phyloP scores from a whole-genome alignment of 495 filamentous ascomycete genomes.

The Mytilinidion resinicola region DNA sequence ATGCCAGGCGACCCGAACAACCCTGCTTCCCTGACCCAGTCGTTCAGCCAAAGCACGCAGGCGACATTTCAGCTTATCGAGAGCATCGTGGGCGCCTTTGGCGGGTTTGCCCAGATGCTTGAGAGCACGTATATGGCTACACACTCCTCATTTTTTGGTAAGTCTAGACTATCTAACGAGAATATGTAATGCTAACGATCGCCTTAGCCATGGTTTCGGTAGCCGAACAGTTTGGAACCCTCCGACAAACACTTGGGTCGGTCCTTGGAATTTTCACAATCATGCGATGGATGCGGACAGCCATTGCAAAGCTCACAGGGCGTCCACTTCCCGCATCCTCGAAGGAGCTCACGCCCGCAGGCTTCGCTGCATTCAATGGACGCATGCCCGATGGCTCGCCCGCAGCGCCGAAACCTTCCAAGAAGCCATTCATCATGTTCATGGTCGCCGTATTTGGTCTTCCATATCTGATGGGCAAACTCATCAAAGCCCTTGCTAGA shows the following conservation, averaged over 20 bases:
- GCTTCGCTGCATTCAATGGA: slow-evolving; percentile 86
- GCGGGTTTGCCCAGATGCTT: slow-evolving; percentile 98
- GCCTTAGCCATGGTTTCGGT: slow-evolving; percentile 88
- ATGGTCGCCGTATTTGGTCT: slow-evolving; percentile 87
- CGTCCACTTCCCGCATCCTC: slow-evolving; percentile 82
- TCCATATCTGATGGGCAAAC: slow-evolving; percentile 91
- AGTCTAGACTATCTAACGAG: slow-evolving; percentile 31
- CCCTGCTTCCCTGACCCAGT: slow-evolving; percentile 83
- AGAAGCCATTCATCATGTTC: slow-evolving; percentile 96
- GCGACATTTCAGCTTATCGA: slow-evolving; percentile 99
- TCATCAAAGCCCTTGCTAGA: slow-evolving; percentile 76
- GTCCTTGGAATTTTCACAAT: slow-evolving; percentile 92
- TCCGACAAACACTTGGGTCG: slow-evolving; percentile 91
- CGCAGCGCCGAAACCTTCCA: slow-evolving; percentile 64
- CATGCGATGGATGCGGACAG: slow-evolving; percentile 85
- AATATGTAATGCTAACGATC: slow-evolving; percentile 7
- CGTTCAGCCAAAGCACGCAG: slow-evolving; percentile 84
- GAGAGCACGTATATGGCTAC: slow-evolving; percentile 99
- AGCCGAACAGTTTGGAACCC: slow-evolving; percentile 90
- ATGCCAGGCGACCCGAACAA: slow-evolving; percentile 70
- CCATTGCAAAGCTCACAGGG: slow-evolving; percentile 90
- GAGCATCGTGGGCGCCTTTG: slow-evolving; percentile 95
- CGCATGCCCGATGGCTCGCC: slow-evolving; percentile 50
- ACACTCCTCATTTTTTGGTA: slow-evolving; percentile 97
- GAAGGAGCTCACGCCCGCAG: slow-evolving; percentile 75